Conservation (phyloP, 2,329 filamentous ascomycete genomes). For the Monosporascus cannonballus region DNA sequence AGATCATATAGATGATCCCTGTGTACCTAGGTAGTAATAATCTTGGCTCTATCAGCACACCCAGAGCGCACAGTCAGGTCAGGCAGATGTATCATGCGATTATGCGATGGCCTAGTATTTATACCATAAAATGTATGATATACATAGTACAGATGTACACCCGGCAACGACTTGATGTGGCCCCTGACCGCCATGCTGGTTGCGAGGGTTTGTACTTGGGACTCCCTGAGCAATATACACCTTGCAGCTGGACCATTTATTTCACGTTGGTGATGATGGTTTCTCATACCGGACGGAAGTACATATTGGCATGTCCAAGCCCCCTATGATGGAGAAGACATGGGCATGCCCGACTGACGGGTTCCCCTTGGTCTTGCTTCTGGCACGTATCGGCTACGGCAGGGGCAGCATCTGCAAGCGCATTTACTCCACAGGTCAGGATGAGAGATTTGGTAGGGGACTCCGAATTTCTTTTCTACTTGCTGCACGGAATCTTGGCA, state of each 20-base stretch:
- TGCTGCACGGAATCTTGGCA: neutral
- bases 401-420: no score
- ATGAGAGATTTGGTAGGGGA: neutral
- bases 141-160: neutral
- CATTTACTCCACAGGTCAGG: neutral
- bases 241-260: neutral
- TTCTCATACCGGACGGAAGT: neutral
- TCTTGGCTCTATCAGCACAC: neutral
- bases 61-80: neutral
- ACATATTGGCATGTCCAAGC: neutral
- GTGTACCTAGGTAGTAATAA: neutral
- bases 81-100: neutral
- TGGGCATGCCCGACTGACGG: neutral
- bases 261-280: neutral
- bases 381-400: no score
- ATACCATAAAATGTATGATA: neutral
- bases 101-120: no score
- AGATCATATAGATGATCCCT: neutral
- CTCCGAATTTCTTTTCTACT: neutral
- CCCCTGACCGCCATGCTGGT: no score
- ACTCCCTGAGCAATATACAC: neutral
- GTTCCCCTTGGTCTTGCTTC: neutral
- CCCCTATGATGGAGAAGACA: neutral
- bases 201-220: no score
- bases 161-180: no score